A percentile compares a stretch with the other conserved stretches of the same genome.
phyloP scores from a whole-genome alignment of 2,329 filamentous ascomycete genomes.

The Verticillium zaregamsianum region DNA sequence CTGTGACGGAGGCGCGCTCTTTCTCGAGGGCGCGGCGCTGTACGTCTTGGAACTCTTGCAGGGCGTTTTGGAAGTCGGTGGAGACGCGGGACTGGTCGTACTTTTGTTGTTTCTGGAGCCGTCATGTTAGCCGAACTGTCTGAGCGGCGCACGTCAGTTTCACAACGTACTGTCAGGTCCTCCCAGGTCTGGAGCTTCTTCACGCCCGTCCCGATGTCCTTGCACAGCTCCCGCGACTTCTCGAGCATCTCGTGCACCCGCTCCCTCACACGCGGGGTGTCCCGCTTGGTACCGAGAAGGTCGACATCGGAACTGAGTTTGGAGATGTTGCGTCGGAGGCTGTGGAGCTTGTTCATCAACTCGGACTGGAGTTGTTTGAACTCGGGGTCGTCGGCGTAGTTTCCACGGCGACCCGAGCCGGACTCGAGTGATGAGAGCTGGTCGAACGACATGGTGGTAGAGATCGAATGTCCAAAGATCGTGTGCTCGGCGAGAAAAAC shows the following conservation, averaged over 20 bases:
- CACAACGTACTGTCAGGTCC: slow-evolving; percentile 65
- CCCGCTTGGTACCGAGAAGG: slow-evolving; percentile 82
- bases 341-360: slow-evolving; percentile 85
- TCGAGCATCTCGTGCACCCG: slow-evolving; percentile 83
- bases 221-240: slow-evolving; percentile 81
- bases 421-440: slow-evolving; percentile 81
- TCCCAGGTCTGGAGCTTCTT: slow-evolving; percentile 89
- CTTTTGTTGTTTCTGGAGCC: slow-evolving; percentile 77
- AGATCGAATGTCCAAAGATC: not conserved
- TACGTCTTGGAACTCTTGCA: slow-evolving; percentile 89
- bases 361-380: slow-evolving; percentile 80
- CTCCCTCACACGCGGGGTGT: slow-evolving; percentile 87
- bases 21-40: slow-evolving; percentile 89
- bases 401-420: slow-evolving; percentile 62
- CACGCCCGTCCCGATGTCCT: slow-evolving; percentile 86
- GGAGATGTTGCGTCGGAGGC: slow-evolving; percentile 81
- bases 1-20: slow-evolving; percentile 79
- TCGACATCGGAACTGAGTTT: slow-evolving; percentile 80
- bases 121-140: not conserved
- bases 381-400: slow-evolving; percentile 85
- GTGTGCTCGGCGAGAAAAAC: not conserved
- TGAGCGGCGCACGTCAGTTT: not conserved
- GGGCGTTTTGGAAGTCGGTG: slow-evolving; percentile 83
- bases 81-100: slow-evolving; percentile 95
- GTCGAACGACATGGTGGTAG: slow-evolving; percentile 79